Base-by-base conservation (phyloP, 2,329 filamentous ascomycete species). In the Apiospora phragmitis region DNA sequence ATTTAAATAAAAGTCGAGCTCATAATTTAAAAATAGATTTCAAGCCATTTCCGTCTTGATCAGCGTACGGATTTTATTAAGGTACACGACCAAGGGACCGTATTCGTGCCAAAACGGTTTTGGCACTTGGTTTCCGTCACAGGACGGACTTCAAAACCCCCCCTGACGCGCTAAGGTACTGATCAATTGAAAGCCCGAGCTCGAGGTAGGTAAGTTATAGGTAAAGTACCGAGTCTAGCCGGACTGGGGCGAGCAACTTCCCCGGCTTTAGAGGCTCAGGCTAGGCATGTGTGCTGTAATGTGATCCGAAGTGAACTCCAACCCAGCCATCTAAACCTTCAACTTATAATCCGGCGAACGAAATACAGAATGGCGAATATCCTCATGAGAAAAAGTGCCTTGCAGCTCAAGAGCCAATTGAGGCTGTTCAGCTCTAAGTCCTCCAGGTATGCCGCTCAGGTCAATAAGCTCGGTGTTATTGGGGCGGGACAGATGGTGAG, bases 401-500 rank as follows among this genome's bases (percentile, higher is more conserved):
- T 82, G 21, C 78, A 78, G 78, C 76, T 82, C 65, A 32, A 29
- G 29, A 18, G 65, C 65, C 65, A 67, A 29, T 67, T 18, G 65
- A 43, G 65, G 65, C 38, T 29, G n/a, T 67, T 67, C 65, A 67
- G 42, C 65, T 67, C 65, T 18, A 29, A n/a, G 12, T 29, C 90
- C 62, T 83, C 86, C 65, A 86, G 87, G 59, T 79, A 85, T 76
- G 90, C 89, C 72, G 90, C 91, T 70, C 90, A 95, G 78, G 91
- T 99, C 73, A 97, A 95, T 85, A 92, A 89, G 75, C 85, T 99
- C 55, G 96, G 95, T 78, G 95, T 99, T 67, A 88, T 99, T 78
- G 96, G 96, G 75, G 95, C 95, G 69, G 96, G 96, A 38, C 96
- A 98, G 81, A 98, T 98, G 95, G 95, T 97, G 83, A 79, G 87